phyloP scores from a whole-genome alignment of 2,329 filamentous ascomycete genomes.

The Penicillium sclerotiorum region DNA sequence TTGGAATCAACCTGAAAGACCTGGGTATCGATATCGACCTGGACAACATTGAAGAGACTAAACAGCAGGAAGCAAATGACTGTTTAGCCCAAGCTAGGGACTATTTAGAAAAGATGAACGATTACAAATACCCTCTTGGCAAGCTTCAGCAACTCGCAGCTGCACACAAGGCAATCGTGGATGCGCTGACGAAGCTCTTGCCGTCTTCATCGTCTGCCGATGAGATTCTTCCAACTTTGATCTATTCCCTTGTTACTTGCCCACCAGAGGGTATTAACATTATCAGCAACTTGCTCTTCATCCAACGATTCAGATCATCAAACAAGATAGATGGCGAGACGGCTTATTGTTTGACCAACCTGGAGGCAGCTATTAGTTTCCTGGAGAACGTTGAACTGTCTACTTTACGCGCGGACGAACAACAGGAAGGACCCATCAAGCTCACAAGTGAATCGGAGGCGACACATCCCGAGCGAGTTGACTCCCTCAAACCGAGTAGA shows the following conservation, averaged over 20 bases:
- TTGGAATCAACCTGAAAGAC: slow-evolving; percentile 86
- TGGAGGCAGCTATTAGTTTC: slow-evolving; percentile 93
- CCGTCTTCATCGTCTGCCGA: slow-evolving; percentile 85
- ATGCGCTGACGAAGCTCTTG: slow-evolving; percentile 70
- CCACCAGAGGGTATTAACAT: slow-evolving; percentile 83
- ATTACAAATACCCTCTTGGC: slow-evolving; percentile 82
- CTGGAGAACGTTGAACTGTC: slow-evolving; percentile 93
- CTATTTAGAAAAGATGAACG: slow-evolving; percentile 78
- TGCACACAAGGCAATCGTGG: slow-evolving; percentile 92
- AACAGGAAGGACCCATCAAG: slow-evolving; percentile 68
- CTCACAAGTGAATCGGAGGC: slow-evolving; percentile 38
- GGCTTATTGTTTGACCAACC: slow-evolving; percentile 92
- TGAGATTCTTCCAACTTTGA: slow-evolving; percentile 94
- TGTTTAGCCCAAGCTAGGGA: slow-evolving; percentile 71
- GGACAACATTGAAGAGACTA: slow-evolving; percentile 57
- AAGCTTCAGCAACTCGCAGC: slow-evolving; percentile 88
- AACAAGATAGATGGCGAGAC: slow-evolving; percentile 89
- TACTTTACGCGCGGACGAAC: slow-evolving; percentile 79
- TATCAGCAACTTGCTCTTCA: slow-evolving; percentile 93
- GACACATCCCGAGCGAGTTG: slow-evolving; percentile 26
- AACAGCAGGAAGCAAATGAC: slow-evolving; percentile 69
- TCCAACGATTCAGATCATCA: slow-evolving; percentile 85
- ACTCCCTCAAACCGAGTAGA: slow-evolving; percentile 28
- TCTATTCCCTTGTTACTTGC: slow-evolving; percentile 91
- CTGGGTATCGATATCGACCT: slow-evolving; percentile 73